Evolutionary conservation across 108 stramenopile species (phyloP), one percentile per base, ranked within the genome.

Genomic region (Epithemia pelagica): DNA sequence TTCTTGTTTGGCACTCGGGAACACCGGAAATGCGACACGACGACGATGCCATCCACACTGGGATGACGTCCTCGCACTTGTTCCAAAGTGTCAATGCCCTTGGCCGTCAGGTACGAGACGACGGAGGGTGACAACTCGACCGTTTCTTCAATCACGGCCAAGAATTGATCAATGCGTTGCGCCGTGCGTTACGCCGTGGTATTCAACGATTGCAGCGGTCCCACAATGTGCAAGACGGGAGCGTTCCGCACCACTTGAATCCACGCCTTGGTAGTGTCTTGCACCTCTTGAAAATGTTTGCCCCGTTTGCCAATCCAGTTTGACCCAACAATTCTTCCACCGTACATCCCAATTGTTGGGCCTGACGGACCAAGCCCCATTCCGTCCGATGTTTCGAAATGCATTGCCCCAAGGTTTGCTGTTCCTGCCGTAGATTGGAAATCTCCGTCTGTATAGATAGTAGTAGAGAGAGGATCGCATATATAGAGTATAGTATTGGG

Each of bases 241-340:
- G 70, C 74, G 26, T 69, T 68, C 62, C 77, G 76, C 33, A 81
- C 72, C 0, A 89, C 72, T 52, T 82, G 56, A 27, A 85, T 73
- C 19, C 54, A 60, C 8, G 76, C 78, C 1, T 70, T 70, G 3
- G 64, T 63, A 27, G 27, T 70, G 18, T 68, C 66, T 31, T 74
- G 61, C 1, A 82, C 64, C 55, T 65, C 25, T 29, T 68, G 59
- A 46, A 89, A 65, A 24, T 26, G 75, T n/a, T 66, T 58, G 28
- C 84, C 80, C 19, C 63, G 32, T 59, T 79, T 79, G 18, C 82
- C 76, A 80, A 24, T 62, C 62, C 15, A 83, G 32, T 30, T 65
- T 62, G 20, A 55, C 60, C 65, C 15, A 63, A 54, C 22, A 87
- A 26, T 22, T 87, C 83, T 7, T 77, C 59, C 0, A 72, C 61